Conservation (phyloP, 2,329 filamentous ascomycete species). For the Metarhizium sp. region DNA sequence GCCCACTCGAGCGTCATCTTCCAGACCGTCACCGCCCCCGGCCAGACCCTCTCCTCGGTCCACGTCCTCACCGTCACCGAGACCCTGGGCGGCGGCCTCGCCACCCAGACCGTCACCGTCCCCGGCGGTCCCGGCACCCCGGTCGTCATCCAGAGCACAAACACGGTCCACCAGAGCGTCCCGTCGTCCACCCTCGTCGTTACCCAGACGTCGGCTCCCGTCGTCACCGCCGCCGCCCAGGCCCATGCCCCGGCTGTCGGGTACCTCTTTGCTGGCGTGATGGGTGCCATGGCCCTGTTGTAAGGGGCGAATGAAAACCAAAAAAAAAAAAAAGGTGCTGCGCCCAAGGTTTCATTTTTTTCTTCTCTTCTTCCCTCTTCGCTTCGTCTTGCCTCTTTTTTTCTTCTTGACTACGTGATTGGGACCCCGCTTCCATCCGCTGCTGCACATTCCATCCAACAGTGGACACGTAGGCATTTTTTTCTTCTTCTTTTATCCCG, state of each 20-base stretch:
- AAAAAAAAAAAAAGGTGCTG: too few relatives aligned
- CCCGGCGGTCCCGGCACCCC: slow-evolving; percentile 24
- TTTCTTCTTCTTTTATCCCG: not conserved
- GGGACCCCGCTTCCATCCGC: too few relatives aligned
- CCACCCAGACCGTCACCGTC: slow-evolving; percentile 32
- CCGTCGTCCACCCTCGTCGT: slow-evolving; percentile 17
- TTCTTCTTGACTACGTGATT: too few relatives aligned
- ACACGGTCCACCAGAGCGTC: slow-evolving; percentile 15
- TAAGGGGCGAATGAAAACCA: too few relatives aligned
- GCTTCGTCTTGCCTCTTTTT: not conserved
- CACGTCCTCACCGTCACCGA: slow-evolving; percentile 31
- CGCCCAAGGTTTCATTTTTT: too few relatives aligned
- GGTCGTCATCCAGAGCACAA: slow-evolving; percentile 26
- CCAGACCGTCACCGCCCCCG: slow-evolving; percentile 28
- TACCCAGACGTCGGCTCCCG: not conserved
- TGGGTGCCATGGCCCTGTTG: slow-evolving; percentile 8
- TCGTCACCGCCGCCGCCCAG: slow-evolving; percentile 13
- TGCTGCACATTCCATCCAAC: not conserved
- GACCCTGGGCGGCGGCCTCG: slow-evolving; percentile 28
- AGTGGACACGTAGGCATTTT: too few relatives aligned
- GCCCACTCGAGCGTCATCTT: slow-evolving; percentile 20
- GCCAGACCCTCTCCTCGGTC: slow-evolving; percentile 21
- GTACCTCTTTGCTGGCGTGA: slow-evolving; percentile 17
- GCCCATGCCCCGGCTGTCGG: slow-evolving; percentile 23
- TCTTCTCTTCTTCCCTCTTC: not conserved